Conservation (phyloP, 257 asterid genomes). For the Plantago elongata region DNA sequence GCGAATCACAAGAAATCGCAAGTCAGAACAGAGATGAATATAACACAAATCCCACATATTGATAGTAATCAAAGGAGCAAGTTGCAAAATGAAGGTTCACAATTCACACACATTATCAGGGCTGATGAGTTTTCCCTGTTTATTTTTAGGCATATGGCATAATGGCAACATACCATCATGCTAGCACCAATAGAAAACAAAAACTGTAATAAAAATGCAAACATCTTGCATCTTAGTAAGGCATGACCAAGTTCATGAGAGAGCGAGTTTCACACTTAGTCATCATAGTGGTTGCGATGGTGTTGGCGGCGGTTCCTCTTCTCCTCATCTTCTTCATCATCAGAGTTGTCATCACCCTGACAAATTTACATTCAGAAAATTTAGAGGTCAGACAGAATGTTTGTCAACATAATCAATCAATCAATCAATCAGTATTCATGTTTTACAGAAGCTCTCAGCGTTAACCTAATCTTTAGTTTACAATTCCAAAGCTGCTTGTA, state of each 20-base stretch:
- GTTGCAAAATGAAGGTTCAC: background rate
- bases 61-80: background rate
- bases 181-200: background rate
- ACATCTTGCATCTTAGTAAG: background rate
- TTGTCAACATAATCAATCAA: background rate
- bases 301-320: constrained; percentile 8
- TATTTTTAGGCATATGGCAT: constrained; percentile 1
- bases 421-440: background rate
- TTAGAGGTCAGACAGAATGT: background rate
- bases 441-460: too few relatives aligned
- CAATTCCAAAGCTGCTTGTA: background rate
- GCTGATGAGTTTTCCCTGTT: constrained; percentile 6
- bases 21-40: background rate
- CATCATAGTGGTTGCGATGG: constrained; percentile 19
- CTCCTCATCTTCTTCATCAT: constrained; percentile 10
- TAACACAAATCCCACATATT: constrained; percentile 1
- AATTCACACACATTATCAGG: constrained; percentile 4
- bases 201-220: background rate
- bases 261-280: background rate
- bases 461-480: too few relatives aligned
- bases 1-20: too few relatives aligned
- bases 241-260: constrained; percentile 8
- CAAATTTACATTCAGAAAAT: background rate
- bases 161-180: background rate
- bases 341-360: constrained; percentile 7